Percentiles rank a stretch among this genome's conserved stretches.
phyloP scores from a whole-genome alignment of 305 asterid species.

The Fraxinus greggii region DNA sequence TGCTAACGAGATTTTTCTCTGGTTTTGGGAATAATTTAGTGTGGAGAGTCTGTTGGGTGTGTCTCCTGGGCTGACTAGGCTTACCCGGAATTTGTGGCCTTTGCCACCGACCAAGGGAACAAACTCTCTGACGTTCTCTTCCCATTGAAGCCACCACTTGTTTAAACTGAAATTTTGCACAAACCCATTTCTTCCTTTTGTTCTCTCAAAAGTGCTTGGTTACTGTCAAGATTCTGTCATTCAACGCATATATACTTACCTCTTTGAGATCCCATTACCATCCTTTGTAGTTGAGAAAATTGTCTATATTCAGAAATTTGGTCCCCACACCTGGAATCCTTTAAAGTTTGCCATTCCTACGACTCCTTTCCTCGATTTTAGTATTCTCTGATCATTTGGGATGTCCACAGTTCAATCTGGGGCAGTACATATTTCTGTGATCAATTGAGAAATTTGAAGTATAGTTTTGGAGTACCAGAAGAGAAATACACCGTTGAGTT shows the following conservation, averaged over 20 bases:
- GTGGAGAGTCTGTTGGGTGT: conserved; percentile 55
- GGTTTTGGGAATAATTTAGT: conserved; percentile 67
- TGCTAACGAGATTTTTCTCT: conserved; percentile 39
- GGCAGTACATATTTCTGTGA: conserved; percentile 34
- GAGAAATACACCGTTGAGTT: conserved; percentile 38
- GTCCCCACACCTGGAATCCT: conserved; percentile 60
- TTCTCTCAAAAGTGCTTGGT: conserved; percentile 34
- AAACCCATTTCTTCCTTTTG: conserved; percentile 23
- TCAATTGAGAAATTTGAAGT: conserved; percentile 40
- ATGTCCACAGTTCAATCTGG: conserved; percentile 37
- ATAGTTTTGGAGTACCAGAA: conserved; percentile 21
- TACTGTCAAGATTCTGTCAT: conserved; percentile 75
- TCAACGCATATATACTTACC: conserved; percentile 44
- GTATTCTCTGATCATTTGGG: conserved; percentile 45
- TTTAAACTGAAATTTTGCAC: conserved; percentile 32
- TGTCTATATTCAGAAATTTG: conserved; percentile 49
- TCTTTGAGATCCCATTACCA: conserved; percentile 55
- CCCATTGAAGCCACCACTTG: conserved; percentile 59
- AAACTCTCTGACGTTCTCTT: conserved; percentile 55
- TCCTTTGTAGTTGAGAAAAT: conserved; percentile 39
- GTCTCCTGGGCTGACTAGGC: conserved; percentile 82
- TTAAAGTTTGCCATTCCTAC: conserved; percentile 43
- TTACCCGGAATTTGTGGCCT: conserved; percentile 78
- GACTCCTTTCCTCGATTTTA: conserved; percentile 41
- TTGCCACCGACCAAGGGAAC: conserved; percentile 94